Evolutionary conservation across 805 yeast species (phyloP), one percentile per base, ranked within the genome.

Genomic region (Metschnikowia colocasiae): DNA sequence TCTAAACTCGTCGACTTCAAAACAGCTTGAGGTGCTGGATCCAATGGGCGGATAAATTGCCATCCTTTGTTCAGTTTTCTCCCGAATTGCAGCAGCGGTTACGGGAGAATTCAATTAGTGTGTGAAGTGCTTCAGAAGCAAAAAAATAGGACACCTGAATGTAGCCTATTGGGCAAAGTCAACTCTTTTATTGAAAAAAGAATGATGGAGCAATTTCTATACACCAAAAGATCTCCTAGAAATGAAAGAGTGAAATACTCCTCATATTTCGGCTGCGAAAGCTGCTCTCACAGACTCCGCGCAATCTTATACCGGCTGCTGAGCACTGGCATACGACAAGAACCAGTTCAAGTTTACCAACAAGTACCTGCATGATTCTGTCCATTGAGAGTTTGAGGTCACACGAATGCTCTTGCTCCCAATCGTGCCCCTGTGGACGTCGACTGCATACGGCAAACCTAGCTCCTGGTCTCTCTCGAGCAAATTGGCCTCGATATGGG

Each of bases 291-390:
- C 42, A 35, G 26, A 35, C 38, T 10, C 38, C 38, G 38, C 38
- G n/a, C 27, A n/a, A 9, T 22, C 19, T 33, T 22, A 35, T 10
- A 26, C 42, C 34, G 33, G 37, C 42, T 18, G 45, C 16, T 65
- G 67, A 3, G 59, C 71, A 49, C 83, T 76, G 2, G 88, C 80
- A 60, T 83, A 89, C 3, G 91, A 84, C 46, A 91, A 67, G 6
- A 92, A 75, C 96, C 96, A 92, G 59, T 88, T 89, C 26, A 73
- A 50, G 51, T 92, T 81, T 0, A 94, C 87, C 40, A 91, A 67
- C 10, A 92, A 69, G 59, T 82, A 86, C 57, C 86, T 85, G 66
- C 96, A 90, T 1, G 95, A 92, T 22, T 84, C 79, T 0, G 97
- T 88, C 98, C 98, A 91, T 51, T 85, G 88, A 38, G 81, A 80